Evolutionary conservation across 257 asterid genomes (phyloP).

Genomic region (Petrea volubilis): DNA sequence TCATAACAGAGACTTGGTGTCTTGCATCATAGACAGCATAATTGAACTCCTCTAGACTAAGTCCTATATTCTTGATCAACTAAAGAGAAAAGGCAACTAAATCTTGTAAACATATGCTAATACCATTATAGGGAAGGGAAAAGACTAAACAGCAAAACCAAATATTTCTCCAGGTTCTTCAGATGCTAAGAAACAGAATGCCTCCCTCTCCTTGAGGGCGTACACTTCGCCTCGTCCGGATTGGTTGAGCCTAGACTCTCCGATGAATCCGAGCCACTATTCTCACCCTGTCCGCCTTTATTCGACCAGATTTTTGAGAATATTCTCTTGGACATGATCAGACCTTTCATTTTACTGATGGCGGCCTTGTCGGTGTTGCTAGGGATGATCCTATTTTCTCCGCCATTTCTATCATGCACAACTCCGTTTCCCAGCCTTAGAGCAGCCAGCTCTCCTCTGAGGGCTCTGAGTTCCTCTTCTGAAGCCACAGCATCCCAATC

Average conservation of each 20-base stretch:
- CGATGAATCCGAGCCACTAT: conserved; percentile 91
- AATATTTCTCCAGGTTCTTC: background rate
- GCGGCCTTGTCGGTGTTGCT: conserved; percentile 58
- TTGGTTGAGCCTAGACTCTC: conserved; percentile 76
- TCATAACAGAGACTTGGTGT: conserved; percentile 5
- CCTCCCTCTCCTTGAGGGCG: conserved; percentile 76
- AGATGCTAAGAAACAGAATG: conserved; percentile 79
- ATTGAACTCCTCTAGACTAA: conserved; percentile 34
- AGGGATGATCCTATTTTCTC: conserved; percentile 34
- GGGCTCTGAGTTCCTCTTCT: conserved; percentile 80
- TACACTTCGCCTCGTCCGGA: conserved; percentile 64
- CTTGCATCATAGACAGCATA: conserved; percentile 24
- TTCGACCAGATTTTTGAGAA: conserved; percentile 83
- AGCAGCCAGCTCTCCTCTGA: conserved; percentile 83
- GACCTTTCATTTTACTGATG: conserved; percentile 59
- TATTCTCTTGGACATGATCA: conserved; percentile 70
- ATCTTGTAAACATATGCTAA: conserved; percentile 26
- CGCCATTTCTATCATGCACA: conserved; percentile 36
- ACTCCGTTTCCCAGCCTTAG: conserved; percentile 65
- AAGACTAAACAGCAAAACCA: conserved; percentile 5
- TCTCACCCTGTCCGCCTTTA: conserved; percentile 66
- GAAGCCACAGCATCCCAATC: conserved; percentile 98
- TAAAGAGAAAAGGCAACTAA: conserved; percentile 12
- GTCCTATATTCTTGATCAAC: conserved; percentile 28
- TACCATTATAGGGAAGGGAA: background rate